Base-by-base conservation (phyloP, 768 basidiomycete genomes). In the Tricholoma flavovirens region DNA sequence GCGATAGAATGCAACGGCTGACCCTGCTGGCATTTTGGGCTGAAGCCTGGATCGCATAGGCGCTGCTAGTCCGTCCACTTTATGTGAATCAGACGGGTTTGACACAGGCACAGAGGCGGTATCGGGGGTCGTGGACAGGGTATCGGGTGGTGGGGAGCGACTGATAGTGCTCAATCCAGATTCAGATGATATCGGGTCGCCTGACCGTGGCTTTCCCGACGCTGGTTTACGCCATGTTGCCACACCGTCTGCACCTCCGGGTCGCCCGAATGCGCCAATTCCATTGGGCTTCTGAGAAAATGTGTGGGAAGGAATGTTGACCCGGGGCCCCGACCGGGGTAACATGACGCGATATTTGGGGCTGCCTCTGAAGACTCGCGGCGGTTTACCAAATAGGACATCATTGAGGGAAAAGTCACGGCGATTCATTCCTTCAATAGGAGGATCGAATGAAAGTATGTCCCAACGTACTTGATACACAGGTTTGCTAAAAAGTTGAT, bases 1-100 rank as follows among this genome's bases (percentile, higher is more conserved):
- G 36, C 87, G 84, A 67, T 85, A 85, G 69, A 88, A 88, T 33
- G 84, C 88, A 53, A 90, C 84, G 40, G 77, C 79, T 46, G 86
- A 83, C 19, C 87, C 88, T 52, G 73, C 81, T 49, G 87, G 87
- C 79, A 88, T 81, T 67, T 84, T 89, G 4, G 83, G 84, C 59
- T 84, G 81, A n/a, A 77, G 69, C 64, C 82, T 77, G 7, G 75
- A 63, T 51, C 81, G 82, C 33, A 70, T 59, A 35, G 71, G 56
- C 8, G 36, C n/a, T 53, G 60, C 65, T 30, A 61, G 54, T 30
- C 56, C 61, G 9, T 75, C 74, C 33, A 63, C 59, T 56, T 73
- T 75, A 33, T 55, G 42, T 33, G 69, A 53, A 15, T 65, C 46
- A n/a, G 71, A 62, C 36, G 60, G 60, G 32, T 76, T 75, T 24